phyloP scores from a whole-genome alignment of 106 monocot genomes.

The Allium fistulosum region DNA sequence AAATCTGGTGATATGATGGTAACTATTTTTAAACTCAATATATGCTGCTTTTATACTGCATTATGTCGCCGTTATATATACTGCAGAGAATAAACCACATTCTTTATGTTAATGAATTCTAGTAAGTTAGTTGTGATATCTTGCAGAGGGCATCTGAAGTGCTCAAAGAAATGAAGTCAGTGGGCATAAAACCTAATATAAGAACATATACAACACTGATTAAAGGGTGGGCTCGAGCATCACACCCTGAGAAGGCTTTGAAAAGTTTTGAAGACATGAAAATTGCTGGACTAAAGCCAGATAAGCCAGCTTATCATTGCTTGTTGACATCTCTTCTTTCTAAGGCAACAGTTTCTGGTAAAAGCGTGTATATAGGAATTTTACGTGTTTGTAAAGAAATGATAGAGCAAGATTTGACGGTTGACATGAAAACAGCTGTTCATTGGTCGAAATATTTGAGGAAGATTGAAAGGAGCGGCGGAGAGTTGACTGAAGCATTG shows the following conservation, averaged over 20 bases:
- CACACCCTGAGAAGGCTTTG: slow-evolving; percentile 84
- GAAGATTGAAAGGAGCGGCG: slow-evolving; percentile 84
- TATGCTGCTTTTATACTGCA: neutral
- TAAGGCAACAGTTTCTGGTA: slow-evolving; percentile 61
- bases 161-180: slow-evolving; percentile 74
- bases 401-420: slow-evolving; percentile 56
- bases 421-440: slow-evolving; percentile 80
- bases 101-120: neutral
- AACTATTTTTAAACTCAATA: neutral
- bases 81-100: neutral
- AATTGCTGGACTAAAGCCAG: slow-evolving; percentile 59
- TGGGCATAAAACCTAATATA: slow-evolving; percentile 71
- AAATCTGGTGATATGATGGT: neutral
- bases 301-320: slow-evolving; percentile 91
- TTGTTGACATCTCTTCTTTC: slow-evolving; percentile 82
- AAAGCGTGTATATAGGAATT: slow-evolving; percentile 56
- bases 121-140: neutral
- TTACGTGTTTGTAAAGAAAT: slow-evolving; percentile 79
- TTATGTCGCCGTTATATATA: neutral
- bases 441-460: slow-evolving; percentile 81
- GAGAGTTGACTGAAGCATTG: slow-evolving; percentile 82
- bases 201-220: slow-evolving; percentile 92
- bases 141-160: slow-evolving; percentile 72
- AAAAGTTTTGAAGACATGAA: slow-evolving; percentile 88
- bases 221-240: slow-evolving; percentile 81